Conservation (phyloP, 176 grass and related monocot species). For the Oryza glaberrima region DNA sequence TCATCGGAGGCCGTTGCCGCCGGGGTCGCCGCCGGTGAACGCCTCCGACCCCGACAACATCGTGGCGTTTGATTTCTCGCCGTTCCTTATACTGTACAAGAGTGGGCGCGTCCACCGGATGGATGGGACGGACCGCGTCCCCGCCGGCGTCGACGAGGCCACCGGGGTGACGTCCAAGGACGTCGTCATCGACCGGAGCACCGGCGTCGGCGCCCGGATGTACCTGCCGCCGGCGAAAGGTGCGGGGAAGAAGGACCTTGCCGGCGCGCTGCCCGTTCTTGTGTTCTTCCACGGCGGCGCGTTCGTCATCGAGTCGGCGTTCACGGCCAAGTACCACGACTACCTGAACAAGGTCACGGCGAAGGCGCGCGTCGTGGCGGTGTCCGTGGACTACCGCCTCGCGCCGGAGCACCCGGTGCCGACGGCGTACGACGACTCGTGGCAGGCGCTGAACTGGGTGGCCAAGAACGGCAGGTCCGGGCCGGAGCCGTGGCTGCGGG, state of each 20-base stretch:
- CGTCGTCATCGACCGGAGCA: conserved; percentile 49
- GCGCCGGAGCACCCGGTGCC: conserved; percentile 77
- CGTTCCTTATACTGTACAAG: conserved; percentile 72
- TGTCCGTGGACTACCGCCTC: conserved; percentile 88
- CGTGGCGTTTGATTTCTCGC: conserved; percentile 63
- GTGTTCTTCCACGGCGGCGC: conserved; percentile 80
- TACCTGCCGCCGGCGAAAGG: conserved; percentile 47
- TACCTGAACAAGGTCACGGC: conserved; percentile 62
- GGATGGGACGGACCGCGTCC: conserved; percentile 40
- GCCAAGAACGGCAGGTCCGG: conserved; percentile 38
- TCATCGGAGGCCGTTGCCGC: conserved; percentile 8
- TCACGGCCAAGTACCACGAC: conserved; percentile 81
- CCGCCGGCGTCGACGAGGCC: conserved; percentile 42
- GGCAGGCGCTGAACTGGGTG: conserved; percentile 67
- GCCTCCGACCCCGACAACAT: conserved; percentile 49
- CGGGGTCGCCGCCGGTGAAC: conserved; percentile 35
- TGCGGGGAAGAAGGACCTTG: background rate
- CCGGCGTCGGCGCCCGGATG: conserved; percentile 55
- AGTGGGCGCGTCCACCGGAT: conserved; percentile 63
- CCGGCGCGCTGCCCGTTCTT: conserved; percentile 51
- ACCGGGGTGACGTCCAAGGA: conserved; percentile 68
- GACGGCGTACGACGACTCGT: conserved; percentile 78
- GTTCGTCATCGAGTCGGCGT: conserved; percentile 82
- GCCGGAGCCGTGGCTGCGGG: conserved; percentile 65
- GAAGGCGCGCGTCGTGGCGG: conserved; percentile 57